A percentile compares a stretch with the other conserved stretches of the same genome.
Conservation (phyloP, 257 asterid species). For the Solanum medicagineum region DNA sequence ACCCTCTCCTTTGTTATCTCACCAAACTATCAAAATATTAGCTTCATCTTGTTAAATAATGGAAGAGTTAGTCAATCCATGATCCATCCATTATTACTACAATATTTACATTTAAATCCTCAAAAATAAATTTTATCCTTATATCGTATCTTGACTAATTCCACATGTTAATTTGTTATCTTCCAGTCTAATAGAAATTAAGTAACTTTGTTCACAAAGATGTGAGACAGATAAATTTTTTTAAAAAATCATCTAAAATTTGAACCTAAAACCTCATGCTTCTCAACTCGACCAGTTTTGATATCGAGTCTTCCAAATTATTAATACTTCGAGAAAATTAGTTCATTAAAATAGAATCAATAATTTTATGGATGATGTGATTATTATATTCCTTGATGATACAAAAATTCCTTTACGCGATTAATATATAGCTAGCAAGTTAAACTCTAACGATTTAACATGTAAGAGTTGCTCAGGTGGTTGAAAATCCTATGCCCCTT, state of each 20-base stretch:
- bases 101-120: neutral
- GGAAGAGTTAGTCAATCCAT: neutral
- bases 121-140: neutral
- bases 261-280: neutral
- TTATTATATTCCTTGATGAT: neutral
- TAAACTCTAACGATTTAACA: neutral
- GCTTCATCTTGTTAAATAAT: neutral
- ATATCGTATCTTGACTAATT: no score
- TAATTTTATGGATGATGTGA: neutral
- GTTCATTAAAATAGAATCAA: neutral
- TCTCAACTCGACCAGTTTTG: neutral
- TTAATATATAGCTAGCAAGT: neutral
- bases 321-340: neutral
- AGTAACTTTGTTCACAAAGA: no score
- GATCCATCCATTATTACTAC: neutral
- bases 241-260: no score
- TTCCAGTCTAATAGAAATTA: no score
- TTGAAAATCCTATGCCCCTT: no score
- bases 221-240: neutral
- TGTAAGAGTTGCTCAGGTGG: neutral
- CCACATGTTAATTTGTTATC: no score
- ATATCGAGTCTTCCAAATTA: neutral
- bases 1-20: neutral
- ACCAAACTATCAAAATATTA: constrained; percentile 1
- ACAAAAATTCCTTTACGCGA: neutral